Conservation (phyloP, 305 asterid genomes). For the Salvia sclarea region DNA sequence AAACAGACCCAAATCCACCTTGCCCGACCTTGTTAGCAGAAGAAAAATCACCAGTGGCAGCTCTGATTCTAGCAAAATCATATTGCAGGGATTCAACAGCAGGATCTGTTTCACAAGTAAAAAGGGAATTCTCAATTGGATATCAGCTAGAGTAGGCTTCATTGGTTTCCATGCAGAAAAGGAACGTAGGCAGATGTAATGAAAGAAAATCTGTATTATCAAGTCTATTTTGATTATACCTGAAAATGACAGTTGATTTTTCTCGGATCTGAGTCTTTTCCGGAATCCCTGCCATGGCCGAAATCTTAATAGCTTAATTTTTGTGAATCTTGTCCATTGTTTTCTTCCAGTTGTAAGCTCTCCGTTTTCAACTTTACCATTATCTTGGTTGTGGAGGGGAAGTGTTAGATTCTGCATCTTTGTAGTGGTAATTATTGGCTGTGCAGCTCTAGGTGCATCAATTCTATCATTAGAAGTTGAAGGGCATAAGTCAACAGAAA, state of each 20-base stretch:
- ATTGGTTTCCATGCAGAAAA: background rate
- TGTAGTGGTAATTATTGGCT: background rate
- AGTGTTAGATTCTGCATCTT: slow-evolving; percentile 1
- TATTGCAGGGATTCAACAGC: slow-evolving; percentile 28
- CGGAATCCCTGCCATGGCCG: slow-evolving; percentile 32
- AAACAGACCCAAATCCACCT: slow-evolving; percentile 57
- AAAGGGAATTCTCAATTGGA: background rate
- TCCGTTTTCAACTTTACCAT: background rate
- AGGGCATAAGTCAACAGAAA: slow-evolving; percentile 13
- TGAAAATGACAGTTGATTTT: background rate
- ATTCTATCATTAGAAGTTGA: background rate
- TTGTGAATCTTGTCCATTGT: slow-evolving; percentile 15
- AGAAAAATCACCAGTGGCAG: slow-evolving; percentile 31
- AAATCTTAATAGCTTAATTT: slow-evolving; percentile 11
- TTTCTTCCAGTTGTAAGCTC: slow-evolving; percentile 20
- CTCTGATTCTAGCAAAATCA: slow-evolving; percentile 24
- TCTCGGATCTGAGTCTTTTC: slow-evolving; percentile 17
- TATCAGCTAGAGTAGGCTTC: background rate
- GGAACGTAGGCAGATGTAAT: background rate
- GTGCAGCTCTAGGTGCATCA: slow-evolving; percentile 5
- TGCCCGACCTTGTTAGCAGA: slow-evolving; percentile 31
- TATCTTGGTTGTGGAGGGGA: background rate
- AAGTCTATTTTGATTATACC: too few relatives aligned
- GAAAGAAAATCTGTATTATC: background rate
- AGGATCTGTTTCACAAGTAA: background rate